Evolutionary conservation across 257 asterid genomes (phyloP), one percentile per base, ranked within the genome.

Genomic region (Gentiana dahurica): DNA sequence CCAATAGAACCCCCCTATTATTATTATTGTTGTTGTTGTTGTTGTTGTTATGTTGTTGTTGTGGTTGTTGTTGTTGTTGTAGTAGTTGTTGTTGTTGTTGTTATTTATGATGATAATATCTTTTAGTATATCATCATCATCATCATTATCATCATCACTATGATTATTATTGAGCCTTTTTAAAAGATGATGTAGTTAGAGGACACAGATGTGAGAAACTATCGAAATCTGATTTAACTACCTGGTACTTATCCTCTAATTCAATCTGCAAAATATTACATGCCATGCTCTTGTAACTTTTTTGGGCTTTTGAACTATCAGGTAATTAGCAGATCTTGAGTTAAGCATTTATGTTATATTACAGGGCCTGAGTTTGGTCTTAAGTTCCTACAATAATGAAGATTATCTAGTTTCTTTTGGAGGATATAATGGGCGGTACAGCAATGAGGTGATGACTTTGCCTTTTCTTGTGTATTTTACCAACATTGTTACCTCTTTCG

Each of bases 401-500:
- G 98, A 87, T 69, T 70, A 87, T 73, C 80, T 91, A 62, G 98
- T 91, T 68, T 78, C 93, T 32, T 91, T 91, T 76, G 98, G 97
- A 59, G 98, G 98, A 71, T 91, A 91, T 64, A 91, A 91, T 68
- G 98, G 98, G 75, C 82, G 79, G 71, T 92, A 88, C 85, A 92
- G 69, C 85, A 92, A 92, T 70, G 98, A 92, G 97, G 97, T 87
- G 41, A 39, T 51, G 35, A 65, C 7, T 41, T 66, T 62, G 34
- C 61, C 54, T 53, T 54, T 44, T 53, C 51, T 32, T 5, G 9
- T 10, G 46, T 41, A 41, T 41, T 41, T 41, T 10, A 41, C 10
- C 9, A 10, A 41, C 46, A 41, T 41, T 5, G 46, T 41, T 41
- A 10, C 8, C 8, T 41, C 6, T 5, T 7, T 41, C 11, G 6